Evolutionary conservation across 2,329 filamentous ascomycete species (phyloP).

Genomic region (Beauveria asiatica): DNA sequence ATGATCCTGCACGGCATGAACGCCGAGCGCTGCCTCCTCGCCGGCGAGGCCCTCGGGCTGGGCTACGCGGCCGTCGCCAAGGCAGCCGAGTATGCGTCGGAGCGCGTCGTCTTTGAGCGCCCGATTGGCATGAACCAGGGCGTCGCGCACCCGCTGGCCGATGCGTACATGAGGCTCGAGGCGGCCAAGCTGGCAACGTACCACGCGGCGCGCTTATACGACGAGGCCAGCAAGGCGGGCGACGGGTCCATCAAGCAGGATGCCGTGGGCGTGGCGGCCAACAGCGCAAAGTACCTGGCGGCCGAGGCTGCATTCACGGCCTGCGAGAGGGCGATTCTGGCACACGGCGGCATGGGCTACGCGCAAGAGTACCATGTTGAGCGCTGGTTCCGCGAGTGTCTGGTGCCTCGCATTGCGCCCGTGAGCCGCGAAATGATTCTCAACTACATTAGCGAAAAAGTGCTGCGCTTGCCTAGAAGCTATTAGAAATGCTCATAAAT

Average conservation of each 20-base stretch:
- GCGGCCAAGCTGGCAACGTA: slow-evolving; percentile 57
- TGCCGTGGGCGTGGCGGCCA: slow-evolving; percentile 54
- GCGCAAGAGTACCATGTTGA: slow-evolving; percentile 58
- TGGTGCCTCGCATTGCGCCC: slow-evolving; percentile 56
- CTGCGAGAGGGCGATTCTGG: slow-evolving; percentile 52
- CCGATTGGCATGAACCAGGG: slow-evolving; percentile 60
- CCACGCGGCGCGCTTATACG: slow-evolving; percentile 56
- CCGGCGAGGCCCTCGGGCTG: slow-evolving; percentile 70
- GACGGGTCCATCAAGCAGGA: slow-evolving; percentile 42
- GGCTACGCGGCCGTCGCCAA: slow-evolving; percentile 62
- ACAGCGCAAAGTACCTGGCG: slow-evolving; percentile 64
- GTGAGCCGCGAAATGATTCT: slow-evolving; percentile 66
- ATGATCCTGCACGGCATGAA: slow-evolving; percentile 76
- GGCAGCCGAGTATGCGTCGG: slow-evolving; percentile 57
- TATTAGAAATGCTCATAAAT: slow-evolving; percentile 35
- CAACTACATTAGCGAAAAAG: slow-evolving; percentile 64
- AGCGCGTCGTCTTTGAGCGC: slow-evolving; percentile 56
- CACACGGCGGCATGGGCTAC: slow-evolving; percentile 57
- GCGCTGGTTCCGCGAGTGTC: slow-evolving; percentile 54
- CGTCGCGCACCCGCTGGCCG: slow-evolving; percentile 56
- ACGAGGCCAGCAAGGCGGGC: slow-evolving; percentile 40
- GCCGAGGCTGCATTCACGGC: slow-evolving; percentile 56
- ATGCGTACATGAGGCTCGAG: slow-evolving; percentile 57
- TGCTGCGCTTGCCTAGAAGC: slow-evolving; percentile 56
- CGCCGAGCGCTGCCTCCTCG: slow-evolving; percentile 65